These are phyloP conservation scores for Oryza officinalis DNA, from an alignment of 176 grass and related monocot genomes.

Conservation along the genomic window DNA sequence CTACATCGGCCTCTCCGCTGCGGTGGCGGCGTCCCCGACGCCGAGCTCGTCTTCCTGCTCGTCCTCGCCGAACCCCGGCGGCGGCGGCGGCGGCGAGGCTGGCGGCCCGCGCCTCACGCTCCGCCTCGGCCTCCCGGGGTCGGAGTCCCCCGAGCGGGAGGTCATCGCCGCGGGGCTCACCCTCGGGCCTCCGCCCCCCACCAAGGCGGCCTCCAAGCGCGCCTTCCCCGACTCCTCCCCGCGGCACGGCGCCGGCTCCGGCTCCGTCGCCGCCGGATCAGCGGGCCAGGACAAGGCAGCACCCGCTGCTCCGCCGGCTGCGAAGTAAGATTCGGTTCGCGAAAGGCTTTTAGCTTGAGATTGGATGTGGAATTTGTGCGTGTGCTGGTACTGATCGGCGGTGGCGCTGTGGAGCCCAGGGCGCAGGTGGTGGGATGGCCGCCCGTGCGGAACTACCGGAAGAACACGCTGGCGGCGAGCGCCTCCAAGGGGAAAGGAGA, in stretches of 20 bases:
- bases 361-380: background rate
- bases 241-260: background rate
- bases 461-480: slow-evolving; percentile 61
- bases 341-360: background rate
- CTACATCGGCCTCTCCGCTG: slow-evolving; percentile 60
- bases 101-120: slow-evolving; percentile 45
- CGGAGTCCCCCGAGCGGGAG: slow-evolving; percentile 52
- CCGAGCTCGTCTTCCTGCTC: slow-evolving; percentile 41
- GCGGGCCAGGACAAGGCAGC: slow-evolving; percentile 13
- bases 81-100: background rate
- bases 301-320: slow-evolving; percentile 33
- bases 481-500: slow-evolving; percentile 43
- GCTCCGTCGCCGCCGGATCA: background rate
- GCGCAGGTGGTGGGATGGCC: slow-evolving; percentile 87
- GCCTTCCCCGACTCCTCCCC: slow-evolving; percentile 41
- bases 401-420: slow-evolving; percentile 29
- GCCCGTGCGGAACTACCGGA: slow-evolving; percentile 71
- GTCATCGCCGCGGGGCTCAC: slow-evolving; percentile 40
- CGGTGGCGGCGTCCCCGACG: slow-evolving; percentile 17
- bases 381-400: background rate
- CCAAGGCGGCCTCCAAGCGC: slow-evolving; percentile 51
- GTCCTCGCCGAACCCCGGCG: slow-evolving; percentile 30
- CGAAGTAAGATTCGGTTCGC: slow-evolving; percentile 48
- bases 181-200: slow-evolving; percentile 26
- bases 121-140: slow-evolving; percentile 57